Base-by-base conservation (phyloP, 352 stramenopile species). In the Phytopythium litorale region DNA sequence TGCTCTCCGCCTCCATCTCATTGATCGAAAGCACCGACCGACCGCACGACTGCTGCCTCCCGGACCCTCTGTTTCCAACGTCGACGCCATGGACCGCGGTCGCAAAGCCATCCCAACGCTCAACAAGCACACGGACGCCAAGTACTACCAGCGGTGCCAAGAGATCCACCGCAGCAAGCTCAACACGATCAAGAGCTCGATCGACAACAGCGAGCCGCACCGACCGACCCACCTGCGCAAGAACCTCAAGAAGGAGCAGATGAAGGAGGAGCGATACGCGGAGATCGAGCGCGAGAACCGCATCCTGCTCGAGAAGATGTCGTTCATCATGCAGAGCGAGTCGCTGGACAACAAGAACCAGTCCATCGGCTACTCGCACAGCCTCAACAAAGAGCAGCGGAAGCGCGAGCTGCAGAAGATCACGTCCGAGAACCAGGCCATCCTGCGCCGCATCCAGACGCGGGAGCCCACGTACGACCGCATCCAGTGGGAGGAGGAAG, bases 221-320 rank as follows among this genome's bases (percentile, higher is more conserved):
- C 82, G 88, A 5, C 96, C 96, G 45, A 84, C 81, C n/a, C 94
- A 98, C 52, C 60, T 98, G 32, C 73, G 76, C 66, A 98, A 98
- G 76, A 98, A 98, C 65, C 81, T 97, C 37, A 99, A 99, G 76
- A 98, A 97, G 61, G 96, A 98, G 72, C 91, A 98, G 65, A 89
- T 98, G 73, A 97, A 98, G 67, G 94, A 99, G 72, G 96, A 99
- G 48, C 79, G 94, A 50, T 96, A 94, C 56, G 88, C 88, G 30
- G 84, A 97, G 66, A 99, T 99, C 63, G 96, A 99, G 76, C 90
- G 91, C 19, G 97, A 99, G 69, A 99, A 99, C 70, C 88, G 95
- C 56, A 94, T 99, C 46, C 64, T 99, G 57, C 77, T 99, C 42
- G 91, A 98, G 67, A 99, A 98, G 70, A 99, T 99, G 96, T 97